A percentile compares a stretch with the other conserved stretches of the same genome.
Conservation (phyloP, 176 grass and related monocot species). For the Bromus sterilis region DNA sequence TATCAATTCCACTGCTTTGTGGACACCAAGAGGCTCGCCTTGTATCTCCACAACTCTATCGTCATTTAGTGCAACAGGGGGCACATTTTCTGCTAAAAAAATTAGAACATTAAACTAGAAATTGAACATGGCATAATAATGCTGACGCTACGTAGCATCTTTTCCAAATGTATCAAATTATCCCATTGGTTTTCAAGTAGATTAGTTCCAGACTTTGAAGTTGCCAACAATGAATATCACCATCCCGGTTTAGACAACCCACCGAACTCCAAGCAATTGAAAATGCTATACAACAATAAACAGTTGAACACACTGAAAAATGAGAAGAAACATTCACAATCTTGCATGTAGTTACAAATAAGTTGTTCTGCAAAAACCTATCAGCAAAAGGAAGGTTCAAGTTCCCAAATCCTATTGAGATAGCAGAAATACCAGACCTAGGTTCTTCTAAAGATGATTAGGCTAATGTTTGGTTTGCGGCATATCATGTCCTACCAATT, state of each 20-base stretch:
- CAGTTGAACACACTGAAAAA: not conserved
- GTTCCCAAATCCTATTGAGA: not conserved
- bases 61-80: slow-evolving; percentile 72
- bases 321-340: not conserved
- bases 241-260: not conserved
- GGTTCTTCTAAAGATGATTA: not conserved
- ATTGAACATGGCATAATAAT: not conserved
- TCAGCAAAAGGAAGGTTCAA: slow-evolving; percentile 9
- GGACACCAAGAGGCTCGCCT: slow-evolving; percentile 56
- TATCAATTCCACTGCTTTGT: slow-evolving; percentile 88
- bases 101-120: not conserved
- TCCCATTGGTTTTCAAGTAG: not conserved
- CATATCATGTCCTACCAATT: not conserved
- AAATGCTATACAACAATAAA: not conserved
- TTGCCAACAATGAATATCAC: not conserved
- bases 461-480: not conserved
- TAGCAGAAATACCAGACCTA: not conserved
- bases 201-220: not conserved
- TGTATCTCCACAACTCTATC: slow-evolving; percentile 97
- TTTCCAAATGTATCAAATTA: not conserved
- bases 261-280: not conserved
- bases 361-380: not conserved
- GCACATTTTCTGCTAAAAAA: slow-evolving; percentile 67
- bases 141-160: not conserved
- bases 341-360: not conserved